These are phyloP conservation scores for Eucalyptus urophylla DNA, from an alignment of 345 rosid species.

Conservation along the genomic window DNA sequence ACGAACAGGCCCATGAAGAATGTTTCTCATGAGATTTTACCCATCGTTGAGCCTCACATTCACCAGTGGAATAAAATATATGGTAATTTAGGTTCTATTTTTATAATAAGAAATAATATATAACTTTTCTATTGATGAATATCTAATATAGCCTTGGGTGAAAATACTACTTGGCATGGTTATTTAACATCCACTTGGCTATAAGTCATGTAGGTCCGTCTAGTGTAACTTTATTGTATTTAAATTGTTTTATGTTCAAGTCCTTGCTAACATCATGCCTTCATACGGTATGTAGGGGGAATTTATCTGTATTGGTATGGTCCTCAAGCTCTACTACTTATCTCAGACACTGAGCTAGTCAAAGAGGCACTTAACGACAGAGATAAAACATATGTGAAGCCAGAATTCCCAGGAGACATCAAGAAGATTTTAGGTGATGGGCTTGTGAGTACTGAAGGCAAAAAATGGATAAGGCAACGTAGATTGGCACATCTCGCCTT, in stretches of 20 bases:
- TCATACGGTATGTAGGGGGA: not conserved
- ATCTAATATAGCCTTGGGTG: too few species aligned
- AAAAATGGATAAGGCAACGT: conserved; percentile 22
- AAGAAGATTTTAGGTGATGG: conserved; percentile 24
- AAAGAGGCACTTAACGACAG: conserved; percentile 1
- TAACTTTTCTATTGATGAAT: too few species aligned
- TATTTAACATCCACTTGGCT: too few species aligned
- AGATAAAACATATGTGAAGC: not conserved
- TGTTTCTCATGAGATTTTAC: not conserved
- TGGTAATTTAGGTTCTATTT: too few species aligned
- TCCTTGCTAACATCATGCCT: not conserved
- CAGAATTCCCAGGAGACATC: not conserved
- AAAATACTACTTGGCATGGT: too few species aligned
- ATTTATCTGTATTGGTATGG: not conserved
- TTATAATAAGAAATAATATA: too few species aligned
- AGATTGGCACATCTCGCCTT: conserved; percentile 34
- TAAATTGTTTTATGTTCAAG: not conserved
- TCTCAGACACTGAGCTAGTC: not conserved
- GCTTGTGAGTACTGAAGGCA: conserved; percentile 4
- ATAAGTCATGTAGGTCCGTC: not conserved
- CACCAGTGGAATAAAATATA: not conserved
- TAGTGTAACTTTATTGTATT: too few species aligned
- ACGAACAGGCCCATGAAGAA: not conserved
- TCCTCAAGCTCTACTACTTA: not conserved
- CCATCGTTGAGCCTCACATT: not conserved